A percentile compares a stretch with the other conserved stretches of the same genome.
Evolutionary conservation across 2,329 filamentous ascomycete species (phyloP).

Genomic region (Amauroascus verrucosus): DNA sequence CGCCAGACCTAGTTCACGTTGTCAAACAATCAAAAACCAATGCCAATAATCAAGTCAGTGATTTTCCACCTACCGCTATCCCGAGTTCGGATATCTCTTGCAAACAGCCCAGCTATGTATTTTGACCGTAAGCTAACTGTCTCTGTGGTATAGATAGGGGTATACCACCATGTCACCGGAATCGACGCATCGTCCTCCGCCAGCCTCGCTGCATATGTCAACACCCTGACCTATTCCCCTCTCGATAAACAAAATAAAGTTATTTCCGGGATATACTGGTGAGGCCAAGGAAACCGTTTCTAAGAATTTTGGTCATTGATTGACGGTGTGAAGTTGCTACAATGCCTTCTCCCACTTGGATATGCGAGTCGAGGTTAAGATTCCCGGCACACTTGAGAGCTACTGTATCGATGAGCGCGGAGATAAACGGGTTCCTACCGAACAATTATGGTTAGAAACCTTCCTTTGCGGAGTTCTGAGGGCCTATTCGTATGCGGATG

Average conservation of each 20-base stretch:
- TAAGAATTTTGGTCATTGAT: slow-evolving; percentile 6
- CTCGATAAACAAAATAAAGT: slow-evolving; percentile 80
- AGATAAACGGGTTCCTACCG: slow-evolving; percentile 84
- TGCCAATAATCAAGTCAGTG: slow-evolving; percentile 45
- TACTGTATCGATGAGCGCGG: slow-evolving; percentile 96
- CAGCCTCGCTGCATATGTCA: slow-evolving; percentile 94
- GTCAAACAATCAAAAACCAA: slow-evolving; percentile 62
- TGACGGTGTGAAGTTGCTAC: slow-evolving; percentile 57
- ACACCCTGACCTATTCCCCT: slow-evolving; percentile 86
- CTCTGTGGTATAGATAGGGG: slow-evolving; percentile 53
- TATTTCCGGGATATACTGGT: slow-evolving; percentile 90
- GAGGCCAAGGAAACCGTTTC: slow-evolving; percentile 23
- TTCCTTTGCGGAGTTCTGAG: slow-evolving; percentile 91
- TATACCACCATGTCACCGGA: slow-evolving; percentile 96
- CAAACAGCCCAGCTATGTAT: neutral
- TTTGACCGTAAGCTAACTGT: neutral
- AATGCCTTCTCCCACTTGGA: slow-evolving; percentile 97
- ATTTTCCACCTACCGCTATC: neutral
- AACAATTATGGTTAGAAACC: slow-evolving; percentile 93
- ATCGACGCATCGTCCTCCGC: slow-evolving; percentile 96
- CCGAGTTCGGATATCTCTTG: slow-evolving; percentile 5
- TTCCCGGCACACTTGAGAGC: slow-evolving; percentile 90
- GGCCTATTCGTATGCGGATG: slow-evolving; percentile 92
- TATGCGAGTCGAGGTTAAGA: slow-evolving; percentile 97
- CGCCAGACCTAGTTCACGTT: slow-evolving; percentile 89